Conservation (phyloP, 2,329 filamentous ascomycete genomes). For the Calonectria naviculata region DNA sequence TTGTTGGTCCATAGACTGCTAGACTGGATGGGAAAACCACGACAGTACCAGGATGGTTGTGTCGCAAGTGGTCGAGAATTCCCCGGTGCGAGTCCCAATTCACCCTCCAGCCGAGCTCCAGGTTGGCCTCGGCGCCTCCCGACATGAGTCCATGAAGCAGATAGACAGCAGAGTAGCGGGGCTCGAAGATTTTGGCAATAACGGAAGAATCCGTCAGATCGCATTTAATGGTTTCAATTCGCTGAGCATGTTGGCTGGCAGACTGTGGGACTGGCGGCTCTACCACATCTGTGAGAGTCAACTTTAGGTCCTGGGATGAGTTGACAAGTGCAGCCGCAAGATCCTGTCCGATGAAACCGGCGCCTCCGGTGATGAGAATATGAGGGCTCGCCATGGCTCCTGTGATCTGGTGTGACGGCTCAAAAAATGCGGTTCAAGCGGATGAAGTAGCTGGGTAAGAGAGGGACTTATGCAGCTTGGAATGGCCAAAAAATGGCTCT, state of each 20-base stretch:
- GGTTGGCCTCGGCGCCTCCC: conserved; percentile 67
- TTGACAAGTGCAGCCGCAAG: conserved; percentile 65
- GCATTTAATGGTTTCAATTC: conserved; percentile 41
- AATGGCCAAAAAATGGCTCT: not conserved
- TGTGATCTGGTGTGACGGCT: not conserved
- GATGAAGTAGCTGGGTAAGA: not conserved
- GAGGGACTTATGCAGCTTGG: not conserved
- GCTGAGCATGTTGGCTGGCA: conserved; percentile 43
- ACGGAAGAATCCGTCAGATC: conserved; percentile 46
- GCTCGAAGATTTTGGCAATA: conserved; percentile 42
- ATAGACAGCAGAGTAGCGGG: conserved; percentile 58
- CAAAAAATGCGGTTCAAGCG: not conserved
- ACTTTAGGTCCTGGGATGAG: conserved; percentile 42
- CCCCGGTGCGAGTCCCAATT: conserved; percentile 67
- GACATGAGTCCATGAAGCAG: conserved; percentile 74
- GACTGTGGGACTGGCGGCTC: conserved; percentile 57
- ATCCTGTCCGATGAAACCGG: conserved; percentile 71
- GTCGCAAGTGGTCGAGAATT: conserved; percentile 62
- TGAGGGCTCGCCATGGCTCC: conserved; percentile 27
- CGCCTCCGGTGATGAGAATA: conserved; percentile 70
- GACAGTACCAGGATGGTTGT: conserved; percentile 56
- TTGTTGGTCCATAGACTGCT: conserved; percentile 63
- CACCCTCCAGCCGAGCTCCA: conserved; percentile 64
- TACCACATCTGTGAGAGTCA: conserved; percentile 67
- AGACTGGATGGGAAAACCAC: conserved; percentile 69